Evolutionary conservation across 305 asterid genomes (phyloP), one percentile per base, ranked within the genome.

Genomic region (Fraxinus greggii): DNA sequence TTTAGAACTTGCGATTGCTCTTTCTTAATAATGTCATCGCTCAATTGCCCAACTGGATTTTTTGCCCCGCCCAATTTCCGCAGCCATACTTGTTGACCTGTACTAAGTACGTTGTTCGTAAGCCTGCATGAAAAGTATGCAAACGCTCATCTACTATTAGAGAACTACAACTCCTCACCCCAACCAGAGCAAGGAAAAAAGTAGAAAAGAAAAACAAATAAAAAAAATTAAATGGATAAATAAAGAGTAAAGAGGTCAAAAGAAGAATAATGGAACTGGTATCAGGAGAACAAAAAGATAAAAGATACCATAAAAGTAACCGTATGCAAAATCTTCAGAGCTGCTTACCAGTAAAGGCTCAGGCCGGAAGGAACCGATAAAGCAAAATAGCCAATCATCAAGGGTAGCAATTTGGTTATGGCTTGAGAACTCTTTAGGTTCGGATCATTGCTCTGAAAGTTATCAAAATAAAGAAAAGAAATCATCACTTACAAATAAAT

Each of bases 291-390:
- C 35, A 26, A 7, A 69, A 51, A 19, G 42, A 36, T 29, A 33
- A 38, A 56, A 80, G 72, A 33, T 15, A 28, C 7, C 38, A 69
- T 15, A 31, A 69, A 69, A 31, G 40, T 6, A 69, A 69, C 75
- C n/a, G 75, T 29, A 69, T 69, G 42, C 23, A 69, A 69, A 15
- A 28, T 72, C 19, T 31, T 38, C 24, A 59, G 75, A 83, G 72
- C 72, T 77, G 81, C 92, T 86, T 87, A 95, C 99, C 99, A 96
- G 83, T 96, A 96, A 80, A 96, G 93, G 86, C 98, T 92, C 85
- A 96, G 90, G 85, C 99, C 99, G 40, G 99, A 96, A 80, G 99
- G 99, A 87, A 96, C 99, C 12, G 98, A 93, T 67, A 96, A 89
- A 78, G 99, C 83, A 87, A 96, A 96, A 82, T 96, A 96, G 59